Base-by-base conservation (phyloP, 31 red algal species). In the Asparagopsis taxiformis region DNA sequence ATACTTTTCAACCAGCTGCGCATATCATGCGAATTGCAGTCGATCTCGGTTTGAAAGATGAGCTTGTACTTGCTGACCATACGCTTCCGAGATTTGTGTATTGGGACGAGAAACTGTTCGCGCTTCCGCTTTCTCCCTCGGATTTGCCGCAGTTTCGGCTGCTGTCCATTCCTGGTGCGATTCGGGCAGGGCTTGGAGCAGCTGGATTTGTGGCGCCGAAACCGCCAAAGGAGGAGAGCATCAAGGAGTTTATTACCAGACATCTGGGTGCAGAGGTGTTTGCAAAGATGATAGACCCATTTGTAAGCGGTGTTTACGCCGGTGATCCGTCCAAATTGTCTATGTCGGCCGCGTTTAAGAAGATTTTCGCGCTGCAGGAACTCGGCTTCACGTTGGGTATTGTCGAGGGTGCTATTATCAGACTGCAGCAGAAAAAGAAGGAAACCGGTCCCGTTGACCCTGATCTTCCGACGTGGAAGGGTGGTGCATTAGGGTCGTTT, bases 191-290 rank as follows among this genome's bases (percentile, higher is more conserved):
- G 30, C 70, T 98, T 13, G 95, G 95, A 2, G 95, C 95, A 0
- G 23, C 86, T 24, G 95, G 95, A 3, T 75, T 98, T 58, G 90
- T 94, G 31, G 33, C 62, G 17, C 82, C 82, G 16, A 41, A 62
- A 26, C 69, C 56, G 38, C 3, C 46, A 5, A 71, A 61, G 38
- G 87, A 97, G 55, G 95, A 98, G 54, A 77, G 64, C 9, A 74
- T 98, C 19, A 89, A 93, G 67, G 79, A 98, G 36, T 98, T 98
- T 72, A 87, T 98, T 26, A 91, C 95, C 20, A 62, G 95, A n/a
- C 95, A 98, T 69, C 65, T 98, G 1, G 95, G 95, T 19, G 55
- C 59, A 13, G 95, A 98, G 51, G 95, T 98, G 30, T 98, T 84
- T 60, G 70, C 66, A 38, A 90, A 91, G 55, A 85, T 98, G 77